Evolutionary conservation across 148 eudicot genomes (phyloP).

Genomic region (Spergularia bocconei): DNA sequence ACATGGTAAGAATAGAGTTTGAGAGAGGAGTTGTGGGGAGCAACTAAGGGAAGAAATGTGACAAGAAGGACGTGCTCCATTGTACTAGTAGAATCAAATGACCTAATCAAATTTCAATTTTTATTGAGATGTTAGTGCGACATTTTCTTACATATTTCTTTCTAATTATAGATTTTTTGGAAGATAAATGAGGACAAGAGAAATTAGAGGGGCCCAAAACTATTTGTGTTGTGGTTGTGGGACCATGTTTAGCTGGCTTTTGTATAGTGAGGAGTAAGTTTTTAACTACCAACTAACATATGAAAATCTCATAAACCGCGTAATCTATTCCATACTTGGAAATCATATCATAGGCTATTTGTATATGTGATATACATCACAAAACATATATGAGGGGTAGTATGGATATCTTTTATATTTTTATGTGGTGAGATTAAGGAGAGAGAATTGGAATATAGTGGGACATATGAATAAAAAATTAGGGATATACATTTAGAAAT

Average conservation of each 20-base stretch:
- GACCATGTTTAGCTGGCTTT: constrained; percentile 17
- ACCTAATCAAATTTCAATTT: too few species aligned
- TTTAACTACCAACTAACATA: constrained; percentile 20
- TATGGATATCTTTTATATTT: too few species aligned
- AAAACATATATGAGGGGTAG: too few species aligned
- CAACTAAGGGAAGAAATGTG: constrained; percentile 29
- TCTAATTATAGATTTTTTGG: not conserved
- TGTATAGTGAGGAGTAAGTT: constrained; percentile 6
- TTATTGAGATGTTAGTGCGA: not conserved
- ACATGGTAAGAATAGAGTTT: not conserved
- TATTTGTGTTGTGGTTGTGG: constrained; percentile 3
- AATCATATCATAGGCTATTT: not conserved
- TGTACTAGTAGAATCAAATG: constrained; percentile 26
- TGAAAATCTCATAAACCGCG: constrained; percentile 19
- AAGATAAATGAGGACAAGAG: constrained; percentile 3
- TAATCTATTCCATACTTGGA: not conserved
- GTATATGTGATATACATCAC: too few species aligned
- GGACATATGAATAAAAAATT: too few species aligned
- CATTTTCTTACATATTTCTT: constrained; percentile 8
- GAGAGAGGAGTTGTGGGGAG: constrained; percentile 42
- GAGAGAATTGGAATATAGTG: too few species aligned
- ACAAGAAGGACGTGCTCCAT: constrained; percentile 42
- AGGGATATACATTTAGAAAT: too few species aligned
- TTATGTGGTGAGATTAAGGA: too few species aligned
- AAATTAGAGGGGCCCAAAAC: not conserved